phyloP scores from a whole-genome alignment of 495 filamentous ascomycete genomes.

The Astrothelium macrocarpum region DNA sequence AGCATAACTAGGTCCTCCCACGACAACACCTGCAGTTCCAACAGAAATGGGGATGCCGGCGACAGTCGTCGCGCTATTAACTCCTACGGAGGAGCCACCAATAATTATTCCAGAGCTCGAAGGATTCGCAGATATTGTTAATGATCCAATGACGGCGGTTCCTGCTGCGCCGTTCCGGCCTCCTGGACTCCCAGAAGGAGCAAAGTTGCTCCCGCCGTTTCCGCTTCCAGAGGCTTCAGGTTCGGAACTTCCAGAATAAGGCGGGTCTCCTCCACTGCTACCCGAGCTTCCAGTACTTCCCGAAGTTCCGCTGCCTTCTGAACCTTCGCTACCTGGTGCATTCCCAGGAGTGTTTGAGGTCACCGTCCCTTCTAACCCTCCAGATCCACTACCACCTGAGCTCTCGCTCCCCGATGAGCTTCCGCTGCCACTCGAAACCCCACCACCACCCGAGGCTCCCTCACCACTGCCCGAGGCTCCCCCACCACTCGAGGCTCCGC shows the following conservation, averaged over 20 bases:
- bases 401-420: no score
- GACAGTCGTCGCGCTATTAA: background rate
- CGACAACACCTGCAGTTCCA: background rate
- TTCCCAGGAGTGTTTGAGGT: background rate
- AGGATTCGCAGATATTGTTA: background rate
- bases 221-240: background rate
- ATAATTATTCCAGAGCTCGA: background rate
- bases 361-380: background rate
- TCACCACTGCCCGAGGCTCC: no score
- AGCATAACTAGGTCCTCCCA: background rate
- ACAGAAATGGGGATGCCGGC: background rate
- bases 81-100: background rate
- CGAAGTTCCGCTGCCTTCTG: background rate
- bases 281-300: background rate
- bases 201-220: background rate
- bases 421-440: background rate
- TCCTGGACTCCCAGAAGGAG: background rate
- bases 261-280: background rate
- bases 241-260: background rate
- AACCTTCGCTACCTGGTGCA: background rate
- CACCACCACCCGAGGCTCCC: background rate
- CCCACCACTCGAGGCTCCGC: no score
- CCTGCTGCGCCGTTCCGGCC: background rate
- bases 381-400: background rate
- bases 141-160: background rate